These are phyloP conservation scores for Gossypium turneri DNA, from an alignment of 345 rosid species.

Conservation along the genomic window DNA sequence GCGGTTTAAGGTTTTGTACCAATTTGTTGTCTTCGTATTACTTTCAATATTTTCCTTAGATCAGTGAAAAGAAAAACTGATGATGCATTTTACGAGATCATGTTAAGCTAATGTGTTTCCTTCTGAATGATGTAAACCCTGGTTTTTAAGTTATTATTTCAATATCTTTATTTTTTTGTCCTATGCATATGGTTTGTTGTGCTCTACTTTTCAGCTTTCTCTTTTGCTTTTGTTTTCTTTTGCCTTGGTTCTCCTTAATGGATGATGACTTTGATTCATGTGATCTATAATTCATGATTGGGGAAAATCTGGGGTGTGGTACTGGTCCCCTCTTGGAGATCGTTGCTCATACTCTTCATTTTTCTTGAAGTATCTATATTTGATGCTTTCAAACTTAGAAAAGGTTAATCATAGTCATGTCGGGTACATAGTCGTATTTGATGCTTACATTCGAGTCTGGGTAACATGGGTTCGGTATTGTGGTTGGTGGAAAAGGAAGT, in stretches of 20 bases:
- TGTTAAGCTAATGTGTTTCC: background rate
- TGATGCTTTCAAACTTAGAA: too few relatives aligned
- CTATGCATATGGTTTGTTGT: background rate
- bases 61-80: background rate
- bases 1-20: conserved; percentile 14
- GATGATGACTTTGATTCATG: conserved; percentile 5
- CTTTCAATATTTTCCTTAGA: conserved; percentile 6
- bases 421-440: too few relatives aligned
- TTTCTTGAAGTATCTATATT: too few relatives aligned
- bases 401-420: too few relatives aligned
- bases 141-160: conserved; percentile 14
- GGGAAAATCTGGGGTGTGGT: too few relatives aligned
- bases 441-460: too few relatives aligned
- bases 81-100: background rate
- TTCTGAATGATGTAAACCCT: conserved; percentile 18
- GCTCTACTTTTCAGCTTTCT: background rate
- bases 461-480: background rate
- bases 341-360: too few relatives aligned
- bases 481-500: background rate
- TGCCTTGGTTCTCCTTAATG: background rate
- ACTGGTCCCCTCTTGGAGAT: too few relatives aligned
- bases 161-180: conserved; percentile 14
- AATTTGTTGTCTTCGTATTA: background rate
- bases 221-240: background rate
- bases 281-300: background rate